phyloP scores from a whole-genome alignment of 495 filamentous ascomycete species.

The Extremus antarcticus region DNA sequence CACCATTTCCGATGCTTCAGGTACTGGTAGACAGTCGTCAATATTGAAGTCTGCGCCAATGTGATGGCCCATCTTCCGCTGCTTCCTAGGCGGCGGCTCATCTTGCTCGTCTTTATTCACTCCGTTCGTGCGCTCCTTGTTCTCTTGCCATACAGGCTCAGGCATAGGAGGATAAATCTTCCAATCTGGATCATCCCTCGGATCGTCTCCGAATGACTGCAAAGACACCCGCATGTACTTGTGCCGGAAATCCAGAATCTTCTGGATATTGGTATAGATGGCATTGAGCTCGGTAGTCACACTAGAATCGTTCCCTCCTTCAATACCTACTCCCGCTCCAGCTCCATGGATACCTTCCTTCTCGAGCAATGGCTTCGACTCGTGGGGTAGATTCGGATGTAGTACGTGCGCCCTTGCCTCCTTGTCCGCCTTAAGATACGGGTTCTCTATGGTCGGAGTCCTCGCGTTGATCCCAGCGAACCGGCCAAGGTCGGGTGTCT shows the following conservation, averaged over 20 bases:
- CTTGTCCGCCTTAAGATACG: slow-evolving; percentile 34
- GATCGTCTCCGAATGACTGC: slow-evolving; percentile 70
- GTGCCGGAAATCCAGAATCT: slow-evolving; percentile 69
- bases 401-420: slow-evolving; percentile 36
- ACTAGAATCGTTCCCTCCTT: slow-evolving; percentile 48
- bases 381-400: slow-evolving; percentile 38
- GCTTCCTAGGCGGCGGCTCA: slow-evolving; percentile 21
- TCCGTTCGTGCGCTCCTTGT: slow-evolving; percentile 39
- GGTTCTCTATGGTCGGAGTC: slow-evolving; percentile 21
- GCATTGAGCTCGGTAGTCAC: slow-evolving; percentile 69
- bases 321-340: slow-evolving; percentile 41
- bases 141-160: slow-evolving; percentile 77
- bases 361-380: slow-evolving; percentile 36
- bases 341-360: slow-evolving; percentile 41
- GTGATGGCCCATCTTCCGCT: slow-evolving; percentile 74
- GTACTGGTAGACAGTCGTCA: slow-evolving; percentile 61
- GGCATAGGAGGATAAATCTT: slow-evolving; percentile 82
- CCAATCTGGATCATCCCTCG: slow-evolving; percentile 76
- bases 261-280: slow-evolving; percentile 81
- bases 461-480: slow-evolving; percentile 11
- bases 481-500: slow-evolving; percentile 21
- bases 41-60: slow-evolving; percentile 88
- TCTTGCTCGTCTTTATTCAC: slow-evolving; percentile 24
- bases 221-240: slow-evolving; percentile 84
- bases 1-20: slow-evolving; percentile 53